A percentile compares a stretch with the other conserved stretches of the same genome.
These are phyloP conservation scores for Nicotiana undulata DNA, from an alignment of 257 asterid genomes.

Conservation along the genomic window DNA sequence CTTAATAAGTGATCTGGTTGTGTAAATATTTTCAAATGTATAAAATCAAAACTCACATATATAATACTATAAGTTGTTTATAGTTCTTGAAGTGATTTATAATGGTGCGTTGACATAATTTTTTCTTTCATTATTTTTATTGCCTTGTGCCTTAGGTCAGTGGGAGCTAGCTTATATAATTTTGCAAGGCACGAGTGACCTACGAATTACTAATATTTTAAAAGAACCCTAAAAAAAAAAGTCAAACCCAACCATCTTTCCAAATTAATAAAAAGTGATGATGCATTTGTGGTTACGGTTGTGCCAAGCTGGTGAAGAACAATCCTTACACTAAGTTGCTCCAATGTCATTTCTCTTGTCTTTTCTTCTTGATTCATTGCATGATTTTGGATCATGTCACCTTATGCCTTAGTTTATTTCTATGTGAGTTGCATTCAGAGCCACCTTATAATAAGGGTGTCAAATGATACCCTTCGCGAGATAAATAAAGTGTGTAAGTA, in stretches of 20 bases:
- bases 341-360: constrained; percentile 31
- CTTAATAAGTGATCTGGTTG: background rate
- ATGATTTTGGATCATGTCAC: constrained; percentile 23
- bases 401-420: background rate
- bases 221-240: background rate
- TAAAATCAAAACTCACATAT: background rate
- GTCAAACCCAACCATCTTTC: background rate
- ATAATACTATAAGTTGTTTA: background rate
- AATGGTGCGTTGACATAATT: background rate
- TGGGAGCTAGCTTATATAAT: background rate
- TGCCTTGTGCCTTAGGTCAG: background rate
- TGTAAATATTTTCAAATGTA: background rate
- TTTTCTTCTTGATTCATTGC: constrained; percentile 44
- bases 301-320: constrained; percentile 20
- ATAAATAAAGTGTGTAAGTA: too few species aligned
- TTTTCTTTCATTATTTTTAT: background rate
- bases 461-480: too few species aligned
- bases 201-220: background rate
- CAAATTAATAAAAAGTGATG: background rate
- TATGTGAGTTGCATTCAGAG: background rate
- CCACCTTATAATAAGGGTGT: too few species aligned
- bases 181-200: background rate
- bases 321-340: constrained; percentile 10
- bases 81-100: background rate
- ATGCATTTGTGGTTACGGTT: constrained; percentile 23